Conservation (phyloP, 768 basidiomycete genomes). For the Gymnopilus junonius region DNA sequence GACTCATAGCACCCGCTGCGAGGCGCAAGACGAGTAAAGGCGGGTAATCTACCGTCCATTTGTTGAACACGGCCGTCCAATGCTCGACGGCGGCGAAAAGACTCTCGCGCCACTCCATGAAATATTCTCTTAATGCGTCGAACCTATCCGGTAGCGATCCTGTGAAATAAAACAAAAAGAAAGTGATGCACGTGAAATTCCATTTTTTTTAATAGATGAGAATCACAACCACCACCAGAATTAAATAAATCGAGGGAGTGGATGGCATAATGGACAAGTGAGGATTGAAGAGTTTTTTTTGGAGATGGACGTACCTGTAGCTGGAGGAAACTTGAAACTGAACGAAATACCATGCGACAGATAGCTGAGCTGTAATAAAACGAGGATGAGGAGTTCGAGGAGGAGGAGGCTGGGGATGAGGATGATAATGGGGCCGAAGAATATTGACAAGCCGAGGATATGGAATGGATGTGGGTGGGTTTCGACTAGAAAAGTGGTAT, state of each 20-base stretch:
- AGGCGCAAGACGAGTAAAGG: slow-evolving; percentile 38
- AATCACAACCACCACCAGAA: too few species aligned
- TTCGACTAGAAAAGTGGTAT: slow-evolving; percentile 18
- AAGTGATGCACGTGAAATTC: too few species aligned
- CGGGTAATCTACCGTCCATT: slow-evolving; percentile 39
- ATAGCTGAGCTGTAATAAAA: slow-evolving; percentile 38
- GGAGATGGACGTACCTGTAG: not conserved
- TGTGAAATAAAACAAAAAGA: too few species aligned
- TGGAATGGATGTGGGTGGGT: slow-evolving; percentile 39
- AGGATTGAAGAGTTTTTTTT: not conserved
- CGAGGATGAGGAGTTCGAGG: slow-evolving; percentile 37
- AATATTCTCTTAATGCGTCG: slow-evolving; percentile 32
- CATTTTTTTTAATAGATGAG: too few species aligned
- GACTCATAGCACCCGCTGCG: slow-evolving; percentile 31
- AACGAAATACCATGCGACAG: slow-evolving; percentile 39
- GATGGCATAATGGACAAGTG: not conserved
- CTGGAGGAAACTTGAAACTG: slow-evolving; percentile 25
- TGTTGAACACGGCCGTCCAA: slow-evolving; percentile 40
- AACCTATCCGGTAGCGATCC: slow-evolving; percentile 37
- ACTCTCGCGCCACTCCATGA: slow-evolving; percentile 39
- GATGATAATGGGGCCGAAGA: slow-evolving; percentile 46
- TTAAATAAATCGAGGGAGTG: not conserved
- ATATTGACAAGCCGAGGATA: slow-evolving; percentile 40
- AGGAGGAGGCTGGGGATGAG: slow-evolving; percentile 38
- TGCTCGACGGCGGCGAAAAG: slow-evolving; percentile 42